phyloP scores from a whole-genome alignment of 306 rosid species.

The Quercus robur region DNA sequence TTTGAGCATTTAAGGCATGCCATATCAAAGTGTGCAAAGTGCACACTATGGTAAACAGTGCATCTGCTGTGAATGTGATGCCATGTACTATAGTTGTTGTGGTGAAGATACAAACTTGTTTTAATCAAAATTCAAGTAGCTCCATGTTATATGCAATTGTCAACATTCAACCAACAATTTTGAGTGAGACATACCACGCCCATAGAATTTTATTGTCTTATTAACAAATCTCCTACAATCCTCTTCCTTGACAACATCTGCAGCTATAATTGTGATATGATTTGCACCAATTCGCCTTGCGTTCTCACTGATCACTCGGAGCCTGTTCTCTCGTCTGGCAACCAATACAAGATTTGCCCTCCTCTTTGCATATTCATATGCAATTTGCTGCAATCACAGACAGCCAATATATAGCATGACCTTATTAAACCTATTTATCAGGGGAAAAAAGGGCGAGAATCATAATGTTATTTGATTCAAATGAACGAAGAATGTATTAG shows the following conservation, averaged over 20 bases:
- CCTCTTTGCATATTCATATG: slow-evolving; percentile 84
- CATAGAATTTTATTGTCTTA: slow-evolving; percentile 46
- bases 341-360: slow-evolving; percentile 69
- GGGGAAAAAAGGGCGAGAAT: too few species aligned
- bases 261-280: slow-evolving; percentile 64
- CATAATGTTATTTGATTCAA: not conserved
- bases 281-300: slow-evolving; percentile 67
- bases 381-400: slow-evolving; percentile 60
- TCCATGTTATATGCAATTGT: too few species aligned
- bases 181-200: slow-evolving; percentile 47
- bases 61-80: too few species aligned
- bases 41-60: too few species aligned
- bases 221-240: slow-evolving; percentile 69
- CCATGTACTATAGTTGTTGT: too few species aligned
- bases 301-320: slow-evolving; percentile 60
- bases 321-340: slow-evolving; percentile 72
- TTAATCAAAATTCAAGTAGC: too few species aligned
- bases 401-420: not conserved
- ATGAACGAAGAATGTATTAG: not conserved
- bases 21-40: too few species aligned
- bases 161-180: not conserved
- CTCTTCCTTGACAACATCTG: slow-evolving; percentile 93
- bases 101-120: too few species aligned
- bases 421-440: not conserved
- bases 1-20: too few species aligned